Base-by-base conservation (phyloP, 1,284 basidiomycete genomes). In the Naganishia sp. region DNA sequence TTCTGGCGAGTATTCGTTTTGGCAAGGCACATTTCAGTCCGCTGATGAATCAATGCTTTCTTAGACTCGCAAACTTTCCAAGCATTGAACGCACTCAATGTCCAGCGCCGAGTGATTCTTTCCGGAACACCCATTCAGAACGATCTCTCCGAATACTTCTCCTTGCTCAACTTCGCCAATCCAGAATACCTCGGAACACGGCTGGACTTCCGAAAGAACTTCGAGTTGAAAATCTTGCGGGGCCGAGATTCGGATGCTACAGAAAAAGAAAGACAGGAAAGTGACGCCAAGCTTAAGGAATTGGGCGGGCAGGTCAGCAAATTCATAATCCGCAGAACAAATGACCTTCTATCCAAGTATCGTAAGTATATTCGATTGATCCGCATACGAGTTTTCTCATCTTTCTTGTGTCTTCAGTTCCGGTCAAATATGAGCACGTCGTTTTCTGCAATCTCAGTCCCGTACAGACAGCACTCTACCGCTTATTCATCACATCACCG, bases 401-500 rank as follows among this genome's bases (percentile, higher is more conserved):
- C 3, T 23, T 9, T 45, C 33, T 11, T 28, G 10, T 36, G 31
- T 50, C 18, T 21, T 9, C 72, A 96, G 94, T 99, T 50, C 95
- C 95, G 3, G 92, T 99, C 81, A 99, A 99, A 78, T 97, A 99
- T 82, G 95, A 99, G 79, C 94, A 98, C 70, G 96, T 99, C 71
- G 96, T 99, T 1, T 99, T 99, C 80, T 98, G 95, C 79, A 84
- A 87, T 55, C 86, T 94, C 16, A 94, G 93, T 1, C 84, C 88
- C 2, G 89, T 99, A 74, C 95, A 99, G 75, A 82, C 94, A 6
- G 84, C 89, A 1, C 83, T 99, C 3, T 99, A 99, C 79, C 87
- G 89, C 46, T 84, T 92, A 53, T 99, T 99, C 76, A 95, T 97
- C 71, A 88, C 88, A 3, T 96, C 94, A 7, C 93, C 94, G 11